These are phyloP conservation scores for Acanthochlamys bracteata DNA, from an alignment of 106 monocot species.

Conservation along the genomic window DNA sequence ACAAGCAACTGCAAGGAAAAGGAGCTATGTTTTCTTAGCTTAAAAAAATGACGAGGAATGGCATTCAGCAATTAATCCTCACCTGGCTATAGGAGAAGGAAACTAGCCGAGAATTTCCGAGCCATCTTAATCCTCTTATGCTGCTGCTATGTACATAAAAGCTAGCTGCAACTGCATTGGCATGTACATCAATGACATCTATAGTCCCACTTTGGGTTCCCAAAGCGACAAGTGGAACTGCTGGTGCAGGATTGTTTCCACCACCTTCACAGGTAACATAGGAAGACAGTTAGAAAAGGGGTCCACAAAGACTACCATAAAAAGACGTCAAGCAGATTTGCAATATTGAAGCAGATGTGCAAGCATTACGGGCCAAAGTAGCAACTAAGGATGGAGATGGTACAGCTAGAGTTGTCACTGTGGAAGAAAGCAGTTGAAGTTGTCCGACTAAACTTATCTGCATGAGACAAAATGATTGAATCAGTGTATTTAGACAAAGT, in stretches of 20 bases:
- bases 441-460: conserved; percentile 93
- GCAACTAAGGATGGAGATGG: conserved; percentile 95
- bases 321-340: too few relatives aligned
- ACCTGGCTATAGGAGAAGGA: conserved; percentile 94
- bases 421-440: conserved; percentile 97
- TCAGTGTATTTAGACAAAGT: too few relatives aligned
- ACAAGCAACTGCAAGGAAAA: too few relatives aligned
- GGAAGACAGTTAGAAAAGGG: too few relatives aligned
- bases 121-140: conserved; percentile 95
- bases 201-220: conserved; percentile 91
- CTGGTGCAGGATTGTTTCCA: conserved; percentile 90
- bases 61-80: background rate
- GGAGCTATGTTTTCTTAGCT: too few relatives aligned
- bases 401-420: conserved; percentile 82
- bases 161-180: conserved; percentile 84
- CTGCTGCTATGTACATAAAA: conserved; percentile 78
- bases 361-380: conserved; percentile 78
- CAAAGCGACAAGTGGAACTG: conserved; percentile 92
- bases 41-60: too few relatives aligned
- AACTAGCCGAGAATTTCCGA: conserved; percentile 96
- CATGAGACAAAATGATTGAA: conserved; percentile 19
- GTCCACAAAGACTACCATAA: too few relatives aligned
- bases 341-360: background rate
- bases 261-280: conserved; percentile 49
- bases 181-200: conserved; percentile 88